These are phyloP conservation scores for Colletotrichum sublineola DNA, from an alignment of 2,329 filamentous ascomycete species.

Conservation along the genomic window DNA sequence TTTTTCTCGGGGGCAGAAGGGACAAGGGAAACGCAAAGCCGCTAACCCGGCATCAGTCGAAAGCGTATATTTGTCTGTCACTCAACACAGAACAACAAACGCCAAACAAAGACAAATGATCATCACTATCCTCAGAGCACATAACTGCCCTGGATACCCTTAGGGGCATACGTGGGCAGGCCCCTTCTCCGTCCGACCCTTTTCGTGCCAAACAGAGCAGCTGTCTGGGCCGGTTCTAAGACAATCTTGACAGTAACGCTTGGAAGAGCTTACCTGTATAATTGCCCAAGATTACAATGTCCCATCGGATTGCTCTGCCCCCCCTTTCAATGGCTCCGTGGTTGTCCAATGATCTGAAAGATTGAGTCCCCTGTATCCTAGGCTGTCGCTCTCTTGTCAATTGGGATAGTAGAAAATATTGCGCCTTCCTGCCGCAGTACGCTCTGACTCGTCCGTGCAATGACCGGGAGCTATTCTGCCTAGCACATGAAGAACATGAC, in stretches of 20 bases:
- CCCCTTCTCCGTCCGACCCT: slow-evolving; percentile 2
- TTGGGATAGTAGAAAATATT: not conserved
- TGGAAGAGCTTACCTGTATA: not conserved
- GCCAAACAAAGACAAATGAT: slow-evolving; percentile 5
- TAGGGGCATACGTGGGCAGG: slow-evolving; percentile 8
- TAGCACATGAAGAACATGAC: not conserved
- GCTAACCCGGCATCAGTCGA: not conserved
- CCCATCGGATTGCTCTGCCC: slow-evolving; percentile 2
- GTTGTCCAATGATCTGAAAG: not conserved
- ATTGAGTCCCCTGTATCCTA: not conserved
- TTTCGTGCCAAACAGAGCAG: slow-evolving; percentile 11
- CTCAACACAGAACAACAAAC: not conserved
- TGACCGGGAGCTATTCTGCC: slow-evolving; percentile 14
- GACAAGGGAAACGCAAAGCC: not conserved
- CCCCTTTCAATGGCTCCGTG: not conserved
- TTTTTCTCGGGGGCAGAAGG: not conserved
- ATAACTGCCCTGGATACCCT: slow-evolving; percentile 13
- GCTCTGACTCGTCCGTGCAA: slow-evolving; percentile 37
- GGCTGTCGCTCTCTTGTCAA: not conserved
- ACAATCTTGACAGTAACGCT: slow-evolving; percentile 5
- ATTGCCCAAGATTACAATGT: not conserved
- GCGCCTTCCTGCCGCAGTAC: slow-evolving; percentile 20
- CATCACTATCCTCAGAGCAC: not conserved
- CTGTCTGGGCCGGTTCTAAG: not conserved
- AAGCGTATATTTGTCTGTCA: slow-evolving; percentile 8